Conservation (phyloP, 2,329 filamentous ascomycete species). For the Xylariaceae sp. region DNA sequence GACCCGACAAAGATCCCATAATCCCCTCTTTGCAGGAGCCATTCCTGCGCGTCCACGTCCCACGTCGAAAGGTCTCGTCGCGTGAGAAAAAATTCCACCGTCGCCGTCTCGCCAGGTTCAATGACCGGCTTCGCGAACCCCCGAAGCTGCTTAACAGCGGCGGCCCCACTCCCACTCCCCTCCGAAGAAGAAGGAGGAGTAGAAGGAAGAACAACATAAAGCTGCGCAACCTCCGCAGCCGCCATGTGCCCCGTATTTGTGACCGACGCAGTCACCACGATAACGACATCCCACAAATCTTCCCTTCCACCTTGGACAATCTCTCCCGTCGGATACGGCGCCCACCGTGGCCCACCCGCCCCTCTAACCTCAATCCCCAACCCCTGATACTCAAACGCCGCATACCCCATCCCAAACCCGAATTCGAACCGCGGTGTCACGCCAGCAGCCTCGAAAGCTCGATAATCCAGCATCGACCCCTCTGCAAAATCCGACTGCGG, state of each 20-base stretch:
- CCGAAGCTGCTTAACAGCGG: constrained; percentile 46
- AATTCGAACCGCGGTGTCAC: constrained; percentile 60
- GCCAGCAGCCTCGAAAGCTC: constrained; percentile 53
- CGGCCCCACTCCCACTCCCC: too few relatives aligned
- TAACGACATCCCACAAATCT: constrained; percentile 44
- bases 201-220: constrained; percentile 49
- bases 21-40: constrained; percentile 45
- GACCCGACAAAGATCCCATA: constrained; percentile 41
- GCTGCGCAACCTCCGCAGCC: constrained; percentile 63
- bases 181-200: too few relatives aligned
- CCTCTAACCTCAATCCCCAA: constrained; percentile 32
- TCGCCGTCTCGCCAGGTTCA: constrained; percentile 40
- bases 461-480: constrained; percentile 60
- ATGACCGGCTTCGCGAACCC: constrained; percentile 58
- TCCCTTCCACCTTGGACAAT: constrained; percentile 39
- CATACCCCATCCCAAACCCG: constrained; percentile 63
- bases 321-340: constrained; percentile 34
- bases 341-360: constrained; percentile 18
- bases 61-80: constrained; percentile 61
- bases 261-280: constrained; percentile 52
- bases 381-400: constrained; percentile 59
- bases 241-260: constrained; percentile 58
- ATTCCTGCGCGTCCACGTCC: constrained; percentile 55
- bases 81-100: constrained; percentile 48
- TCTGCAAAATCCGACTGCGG: constrained; percentile 44